Conservation (phyloP, 306 rosid species). For the Begonia peltatifolia region DNA sequence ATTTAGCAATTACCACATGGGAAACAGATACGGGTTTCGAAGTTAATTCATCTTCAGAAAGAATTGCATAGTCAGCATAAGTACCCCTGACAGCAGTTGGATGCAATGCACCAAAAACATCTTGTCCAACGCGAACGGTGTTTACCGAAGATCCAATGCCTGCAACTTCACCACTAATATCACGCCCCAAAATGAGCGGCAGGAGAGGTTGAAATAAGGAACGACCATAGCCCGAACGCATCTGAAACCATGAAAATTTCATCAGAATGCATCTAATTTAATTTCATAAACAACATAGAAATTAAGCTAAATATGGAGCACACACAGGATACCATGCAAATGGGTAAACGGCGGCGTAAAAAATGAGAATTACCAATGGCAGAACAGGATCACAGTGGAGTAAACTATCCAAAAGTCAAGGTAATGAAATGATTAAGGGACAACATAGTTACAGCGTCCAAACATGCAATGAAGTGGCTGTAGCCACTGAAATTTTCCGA, state of each 20-base stretch:
- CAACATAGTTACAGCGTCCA: background rate
- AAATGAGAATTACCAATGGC: background rate
- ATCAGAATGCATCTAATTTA: background rate
- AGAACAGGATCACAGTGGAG: background rate
- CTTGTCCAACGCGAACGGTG: constrained; percentile 47
- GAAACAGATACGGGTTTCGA: constrained; percentile 55
- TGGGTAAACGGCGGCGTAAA: no score
- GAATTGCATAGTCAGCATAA: constrained; percentile 82
- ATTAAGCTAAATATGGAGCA: background rate
- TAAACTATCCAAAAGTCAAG: background rate
- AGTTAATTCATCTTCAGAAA: constrained; percentile 63
- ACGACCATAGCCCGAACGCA: constrained; percentile 91
- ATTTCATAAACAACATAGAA: constrained; percentile 1
- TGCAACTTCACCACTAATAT: constrained; percentile 85
- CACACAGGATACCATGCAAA: background rate
- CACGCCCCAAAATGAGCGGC: constrained; percentile 89
- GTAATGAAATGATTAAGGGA: background rate
- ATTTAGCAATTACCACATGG: constrained; percentile 59
- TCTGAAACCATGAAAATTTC: constrained; percentile 27
- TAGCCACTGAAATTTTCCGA: background rate
- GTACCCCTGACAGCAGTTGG: constrained; percentile 97
- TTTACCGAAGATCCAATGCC: constrained; percentile 57
- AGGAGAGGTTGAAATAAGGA: constrained; percentile 56
- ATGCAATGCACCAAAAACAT: constrained; percentile 97
- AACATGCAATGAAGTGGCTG: no score